Percentiles rank a stretch among this genome's conserved stretches.
Evolutionary conservation across 2,329 filamentous ascomycete species (phyloP).

Genomic region (Aspergillus phoenicis): DNA sequence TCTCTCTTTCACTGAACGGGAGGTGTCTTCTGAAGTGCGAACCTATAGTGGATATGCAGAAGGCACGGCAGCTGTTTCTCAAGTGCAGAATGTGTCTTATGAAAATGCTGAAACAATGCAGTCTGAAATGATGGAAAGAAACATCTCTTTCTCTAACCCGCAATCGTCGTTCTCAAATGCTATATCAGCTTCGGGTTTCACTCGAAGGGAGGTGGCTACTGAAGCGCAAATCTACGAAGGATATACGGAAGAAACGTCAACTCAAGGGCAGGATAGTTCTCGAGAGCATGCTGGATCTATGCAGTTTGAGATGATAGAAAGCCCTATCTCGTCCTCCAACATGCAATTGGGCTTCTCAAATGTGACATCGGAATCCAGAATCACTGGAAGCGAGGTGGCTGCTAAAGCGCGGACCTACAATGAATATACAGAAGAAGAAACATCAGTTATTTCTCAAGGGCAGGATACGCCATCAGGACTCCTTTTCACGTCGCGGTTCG

Average conservation of each 20-base stretch:
- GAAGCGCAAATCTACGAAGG: too few species aligned
- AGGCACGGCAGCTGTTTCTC: too few species aligned
- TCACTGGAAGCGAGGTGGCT: not conserved
- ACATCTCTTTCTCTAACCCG: not conserved
- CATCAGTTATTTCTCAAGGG: not conserved
- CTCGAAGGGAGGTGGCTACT: not conserved
- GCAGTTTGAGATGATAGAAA: not conserved
- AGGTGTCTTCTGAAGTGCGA: not conserved
- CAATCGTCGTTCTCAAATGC: not conserved
- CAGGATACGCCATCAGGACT: not conserved
- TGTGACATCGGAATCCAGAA: not conserved
- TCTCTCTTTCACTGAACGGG: not conserved
- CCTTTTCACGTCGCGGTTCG: not conserved
- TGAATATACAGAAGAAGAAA: not conserved
- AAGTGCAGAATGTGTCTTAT: too few species aligned
- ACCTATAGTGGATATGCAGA: too few species aligned
- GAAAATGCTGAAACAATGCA: not conserved
- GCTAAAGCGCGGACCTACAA: not conserved
- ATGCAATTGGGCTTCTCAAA: not conserved
- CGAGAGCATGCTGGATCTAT: not conserved
- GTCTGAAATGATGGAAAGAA: not conserved
- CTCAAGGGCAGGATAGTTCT: fast-evolving
- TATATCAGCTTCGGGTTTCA: not conserved
- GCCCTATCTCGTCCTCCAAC: not conserved
- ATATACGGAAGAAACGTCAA: too few species aligned